Conservation (phyloP, 345 rosid species). For the Pistacia vera region DNA sequence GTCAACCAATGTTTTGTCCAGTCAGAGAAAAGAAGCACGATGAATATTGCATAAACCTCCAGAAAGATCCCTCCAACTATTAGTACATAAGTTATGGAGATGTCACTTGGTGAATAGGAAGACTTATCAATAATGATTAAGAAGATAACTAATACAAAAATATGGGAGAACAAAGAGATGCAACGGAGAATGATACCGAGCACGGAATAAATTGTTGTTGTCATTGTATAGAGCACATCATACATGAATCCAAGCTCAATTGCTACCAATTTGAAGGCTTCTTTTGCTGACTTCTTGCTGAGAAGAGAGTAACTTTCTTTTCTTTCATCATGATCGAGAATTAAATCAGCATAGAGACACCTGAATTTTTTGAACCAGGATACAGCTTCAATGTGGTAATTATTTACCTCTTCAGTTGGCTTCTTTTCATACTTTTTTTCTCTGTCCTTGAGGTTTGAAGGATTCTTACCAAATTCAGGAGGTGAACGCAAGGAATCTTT, state of each 20-base stretch:
- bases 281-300: background rate
- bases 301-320: background rate
- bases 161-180: slow-evolving; percentile 5
- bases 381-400: background rate
- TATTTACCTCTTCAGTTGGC: background rate
- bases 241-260: slow-evolving; percentile 13
- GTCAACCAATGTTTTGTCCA: slow-evolving; percentile 21
- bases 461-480: background rate
- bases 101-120: background rate
- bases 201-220: background rate
- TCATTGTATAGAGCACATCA: slow-evolving; percentile 29
- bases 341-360: background rate
- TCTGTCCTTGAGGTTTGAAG: no score
- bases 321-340: background rate
- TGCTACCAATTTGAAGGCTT: slow-evolving; percentile 21
- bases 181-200: slow-evolving; percentile 8
- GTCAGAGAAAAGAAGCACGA: slow-evolving; percentile 16
- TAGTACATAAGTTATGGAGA: slow-evolving; percentile 13
- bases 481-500: background rate
- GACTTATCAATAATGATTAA: background rate
- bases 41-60: slow-evolving; percentile 8
- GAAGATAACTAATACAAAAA: slow-evolving; percentile 20
- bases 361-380: background rate
- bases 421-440: background rate
- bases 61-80: slow-evolving; percentile 15